Evolutionary conservation across 352 stramenopile species (phyloP).

Genomic region (Peronosclerospora sorghi): DNA sequence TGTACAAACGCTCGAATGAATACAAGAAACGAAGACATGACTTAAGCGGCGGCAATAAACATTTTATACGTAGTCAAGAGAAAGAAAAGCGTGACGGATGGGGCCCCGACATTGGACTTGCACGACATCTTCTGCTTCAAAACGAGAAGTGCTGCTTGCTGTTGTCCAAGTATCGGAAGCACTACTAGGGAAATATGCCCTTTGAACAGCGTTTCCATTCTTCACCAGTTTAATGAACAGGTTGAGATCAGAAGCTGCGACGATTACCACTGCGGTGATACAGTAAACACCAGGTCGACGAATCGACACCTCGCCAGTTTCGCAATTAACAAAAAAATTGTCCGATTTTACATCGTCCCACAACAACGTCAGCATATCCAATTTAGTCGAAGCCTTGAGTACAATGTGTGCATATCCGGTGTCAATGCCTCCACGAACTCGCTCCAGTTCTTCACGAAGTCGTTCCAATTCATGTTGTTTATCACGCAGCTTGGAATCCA

Average conservation of each 20-base stretch:
- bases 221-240: not conserved
- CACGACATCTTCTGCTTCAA: no score
- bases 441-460: not conserved
- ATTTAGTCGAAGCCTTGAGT: not conserved
- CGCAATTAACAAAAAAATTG: not conserved
- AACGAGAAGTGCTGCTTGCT: no score
- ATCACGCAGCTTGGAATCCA: slow-evolving; percentile 9
- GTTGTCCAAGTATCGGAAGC: no score
- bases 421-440: not conserved
- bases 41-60: no score
- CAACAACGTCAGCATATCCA: not conserved
- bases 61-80: no score
- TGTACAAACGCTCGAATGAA: no score
- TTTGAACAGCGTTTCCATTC: not conserved
- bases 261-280: not conserved
- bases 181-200: no score
- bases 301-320: not conserved
- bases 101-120: no score
- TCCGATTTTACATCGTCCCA: not conserved
- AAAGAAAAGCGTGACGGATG: no score
- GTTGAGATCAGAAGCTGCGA: not conserved
- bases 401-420: not conserved
- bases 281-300: not conserved
- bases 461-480: slow-evolving; percentile 1
- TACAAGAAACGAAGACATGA: no score